Conservation (phyloP, 73 alveolate species). For the Breviolum minutum region DNA sequence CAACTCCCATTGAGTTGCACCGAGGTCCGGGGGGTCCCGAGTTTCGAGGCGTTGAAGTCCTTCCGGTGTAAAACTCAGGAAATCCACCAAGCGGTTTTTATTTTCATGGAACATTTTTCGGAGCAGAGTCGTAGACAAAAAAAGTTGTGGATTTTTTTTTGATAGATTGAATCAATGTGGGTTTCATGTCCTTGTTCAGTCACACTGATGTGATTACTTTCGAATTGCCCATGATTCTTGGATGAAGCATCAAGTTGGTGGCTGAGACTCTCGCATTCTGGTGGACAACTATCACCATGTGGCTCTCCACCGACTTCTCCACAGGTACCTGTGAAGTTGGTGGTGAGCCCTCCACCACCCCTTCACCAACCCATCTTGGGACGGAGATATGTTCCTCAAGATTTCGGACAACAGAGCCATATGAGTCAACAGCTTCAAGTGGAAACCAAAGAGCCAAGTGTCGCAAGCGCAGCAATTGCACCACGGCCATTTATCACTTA, state of each 20-base stretch:
- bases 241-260: neutral
- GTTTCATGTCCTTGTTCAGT: too few species aligned
- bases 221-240: neutral
- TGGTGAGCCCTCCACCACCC: conserved; percentile 10
- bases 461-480: neutral
- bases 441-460: neutral
- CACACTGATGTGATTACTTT: too few species aligned
- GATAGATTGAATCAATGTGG: too few species aligned
- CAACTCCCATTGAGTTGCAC: too few species aligned
- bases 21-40: too few species aligned
- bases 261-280: neutral
- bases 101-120: too few species aligned
- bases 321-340: conserved; percentile 21
- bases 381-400: conserved; percentile 29
- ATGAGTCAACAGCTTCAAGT: neutral
- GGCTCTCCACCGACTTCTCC: neutral
- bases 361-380: neutral
- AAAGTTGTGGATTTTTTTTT: neutral
- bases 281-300: neutral
- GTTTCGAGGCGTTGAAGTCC: neutral
- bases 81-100: too few species aligned
- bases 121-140: neutral
- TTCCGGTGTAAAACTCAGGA: neutral
- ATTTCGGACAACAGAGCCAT: neutral
- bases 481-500: neutral